A percentile compares a stretch with the other conserved stretches of the same genome.
Conservation (phyloP, 495 filamentous ascomycete genomes). For the Hamigera avellanea region DNA sequence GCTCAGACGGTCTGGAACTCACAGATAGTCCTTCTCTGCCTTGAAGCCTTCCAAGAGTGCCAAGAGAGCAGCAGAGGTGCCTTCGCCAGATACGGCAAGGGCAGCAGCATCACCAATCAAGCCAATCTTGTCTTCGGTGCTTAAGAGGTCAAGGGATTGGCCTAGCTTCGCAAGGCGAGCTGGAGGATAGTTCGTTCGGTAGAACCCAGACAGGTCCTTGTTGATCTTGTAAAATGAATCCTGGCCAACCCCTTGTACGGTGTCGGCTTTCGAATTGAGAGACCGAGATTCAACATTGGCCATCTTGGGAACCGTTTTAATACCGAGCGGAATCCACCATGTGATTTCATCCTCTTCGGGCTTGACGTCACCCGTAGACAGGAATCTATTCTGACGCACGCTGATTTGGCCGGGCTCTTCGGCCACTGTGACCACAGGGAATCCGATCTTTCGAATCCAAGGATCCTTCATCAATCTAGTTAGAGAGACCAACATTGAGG, state of each 20-base stretch:
- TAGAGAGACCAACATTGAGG: constrained; percentile 1
- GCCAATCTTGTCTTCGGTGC: constrained; percentile 81
- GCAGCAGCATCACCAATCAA: constrained; percentile 86
- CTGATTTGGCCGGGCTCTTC: constrained; percentile 74
- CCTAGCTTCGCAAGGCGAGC: constrained; percentile 68
- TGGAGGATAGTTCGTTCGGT: constrained; percentile 83
- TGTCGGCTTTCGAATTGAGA: constrained; percentile 65
- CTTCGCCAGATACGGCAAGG: constrained; percentile 75
- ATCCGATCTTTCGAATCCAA: constrained; percentile 92
- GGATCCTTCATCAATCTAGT: constrained; percentile 40
- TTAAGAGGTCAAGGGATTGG: constrained; percentile 56
- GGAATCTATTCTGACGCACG: constrained; percentile 75
- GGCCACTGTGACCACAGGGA: constrained; percentile 75
- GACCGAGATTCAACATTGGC: constrained; percentile 32
- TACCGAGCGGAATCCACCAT: constrained; percentile 92
- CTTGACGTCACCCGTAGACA: constrained; percentile 83
- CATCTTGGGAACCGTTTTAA: constrained; percentile 44
- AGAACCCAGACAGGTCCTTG: constrained; percentile 78
- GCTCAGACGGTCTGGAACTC: constrained; percentile 9
- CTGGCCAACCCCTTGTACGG: constrained; percentile 58
- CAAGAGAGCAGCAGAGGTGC: constrained; percentile 66
- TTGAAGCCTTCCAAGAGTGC: constrained; percentile 71
- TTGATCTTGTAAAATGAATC: constrained; percentile 85
- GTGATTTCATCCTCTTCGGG: constrained; percentile 78
- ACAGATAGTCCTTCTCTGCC: constrained; percentile 71